Base-by-base conservation (phyloP, 1,284 basidiomycete species). In the Stygiomarasmius scandens region DNA sequence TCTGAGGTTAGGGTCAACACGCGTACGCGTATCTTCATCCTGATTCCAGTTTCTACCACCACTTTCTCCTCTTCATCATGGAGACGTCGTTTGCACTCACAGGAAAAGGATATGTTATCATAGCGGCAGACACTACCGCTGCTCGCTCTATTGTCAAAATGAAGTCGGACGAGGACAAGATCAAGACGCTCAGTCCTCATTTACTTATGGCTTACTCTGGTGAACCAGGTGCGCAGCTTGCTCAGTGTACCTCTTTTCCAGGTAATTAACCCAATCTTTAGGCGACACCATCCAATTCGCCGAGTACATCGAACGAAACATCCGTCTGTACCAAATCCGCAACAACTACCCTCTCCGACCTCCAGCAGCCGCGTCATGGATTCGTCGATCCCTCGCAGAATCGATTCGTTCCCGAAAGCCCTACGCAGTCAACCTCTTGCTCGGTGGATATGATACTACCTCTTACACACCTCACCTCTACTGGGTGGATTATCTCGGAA, bases 231-330 rank as follows among this genome's bases (percentile, higher is more conserved):
- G 54, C 54, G 84, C 74, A n/a, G 5, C 52, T 36, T 36, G 38
- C 50, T 48, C 45, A 53, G 34, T 48, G 11, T 4, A 41, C n/a
- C 5, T 9, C 16, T 9, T 8, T 16, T 6, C 11, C 16, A n/a
- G 38, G 16, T 9, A 41, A 9, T 29, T 52, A 41, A 16, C 32
- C 50, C 25, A 45, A 20, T 55, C 25, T 50, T 2, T 66, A 92
- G 96, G 96, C 60, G 97, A 99, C 71, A 99, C 97, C 23, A 81
- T 97, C 25, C 94, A 98, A 71, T 98, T 99, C 70, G 92, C 96
- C 4, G 96, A 99, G 75, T 99, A 85, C 68, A 84, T 98, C 63
- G 95, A 98, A 73, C 87, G 96, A 62, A 99, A 98, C 77, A 86
- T 98, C 66, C 88, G 95, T 51, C 80, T 99, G 53, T 96, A 97